Evolutionary conservation across 2,329 filamentous ascomycete genomes (phyloP).

Genomic region (Emmonsiellopsis sp.): DNA sequence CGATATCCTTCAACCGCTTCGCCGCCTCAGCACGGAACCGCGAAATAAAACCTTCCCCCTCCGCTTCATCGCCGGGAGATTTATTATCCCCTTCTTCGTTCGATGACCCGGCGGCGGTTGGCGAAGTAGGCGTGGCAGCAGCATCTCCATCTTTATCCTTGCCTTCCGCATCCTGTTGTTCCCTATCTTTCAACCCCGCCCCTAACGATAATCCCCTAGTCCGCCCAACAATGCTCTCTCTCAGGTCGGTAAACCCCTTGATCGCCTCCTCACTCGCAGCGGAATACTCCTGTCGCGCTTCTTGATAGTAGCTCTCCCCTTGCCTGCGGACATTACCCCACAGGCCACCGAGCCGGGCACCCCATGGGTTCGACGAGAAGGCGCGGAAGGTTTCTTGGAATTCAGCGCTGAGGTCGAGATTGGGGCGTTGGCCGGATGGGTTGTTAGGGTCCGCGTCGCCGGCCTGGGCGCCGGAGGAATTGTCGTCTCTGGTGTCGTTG

Average conservation of each 20-base stretch:
- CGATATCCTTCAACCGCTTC: conserved; percentile 78
- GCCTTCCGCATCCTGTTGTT: conserved; percentile 18
- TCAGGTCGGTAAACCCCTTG: conserved; percentile 66
- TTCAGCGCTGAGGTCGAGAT: conserved; percentile 65
- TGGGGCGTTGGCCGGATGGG: conserved; percentile 21
- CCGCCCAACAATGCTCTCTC: conserved; percentile 58
- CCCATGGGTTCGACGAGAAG: conserved; percentile 87
- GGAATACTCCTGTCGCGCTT: conserved; percentile 69
- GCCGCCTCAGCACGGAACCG: conserved; percentile 68
- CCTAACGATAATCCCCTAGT: conserved; percentile 66
- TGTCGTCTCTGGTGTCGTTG: conserved; percentile 42
- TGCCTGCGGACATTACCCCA: conserved; percentile 90
- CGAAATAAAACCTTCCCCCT: conserved; percentile 59
- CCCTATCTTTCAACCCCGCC: conserved; percentile 17
- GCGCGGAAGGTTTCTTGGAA: conserved; percentile 93
- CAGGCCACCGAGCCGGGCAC: conserved; percentile 75
- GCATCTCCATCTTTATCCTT: conserved; percentile 11
- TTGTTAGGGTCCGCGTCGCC: conserved; percentile 34
- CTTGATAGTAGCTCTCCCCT: conserved; percentile 82
- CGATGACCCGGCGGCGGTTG: conserved; percentile 5
- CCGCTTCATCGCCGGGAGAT: conserved; percentile 17
- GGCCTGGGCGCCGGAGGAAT: conserved; percentile 30
- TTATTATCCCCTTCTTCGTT: conserved; percentile 11
- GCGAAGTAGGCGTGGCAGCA: conserved; percentile 16
- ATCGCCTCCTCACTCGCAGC: conserved; percentile 72